A percentile compares a stretch with the other conserved stretches of the same genome.
Evolutionary conservation across 2,329 filamentous ascomycete species (phyloP).

Genomic region (Fusarium foetens): DNA sequence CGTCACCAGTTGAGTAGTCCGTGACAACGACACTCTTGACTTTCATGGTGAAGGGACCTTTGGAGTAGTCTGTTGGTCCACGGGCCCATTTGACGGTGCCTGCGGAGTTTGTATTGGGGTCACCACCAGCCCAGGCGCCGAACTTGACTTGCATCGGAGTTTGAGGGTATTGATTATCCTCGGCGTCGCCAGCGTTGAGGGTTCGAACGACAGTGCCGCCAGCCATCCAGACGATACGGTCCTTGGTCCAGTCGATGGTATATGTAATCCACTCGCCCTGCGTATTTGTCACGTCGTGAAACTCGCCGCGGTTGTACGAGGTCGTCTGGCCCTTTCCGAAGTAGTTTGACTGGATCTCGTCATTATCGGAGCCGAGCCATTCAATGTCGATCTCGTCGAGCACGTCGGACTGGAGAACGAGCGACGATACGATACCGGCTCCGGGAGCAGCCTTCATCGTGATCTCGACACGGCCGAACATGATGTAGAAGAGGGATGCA

Average conservation of each 20-base stretch:
- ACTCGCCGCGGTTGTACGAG: conserved; percentile 87
- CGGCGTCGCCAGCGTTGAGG: conserved; percentile 74
- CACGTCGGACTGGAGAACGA: conserved; percentile 89
- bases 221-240: conserved; percentile 88
- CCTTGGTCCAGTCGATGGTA: conserved; percentile 88
- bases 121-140: conserved; percentile 91
- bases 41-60: conserved; percentile 87
- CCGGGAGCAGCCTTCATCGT: conserved; percentile 88
- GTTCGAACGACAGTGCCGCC: conserved; percentile 81
- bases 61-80: conserved; percentile 83
- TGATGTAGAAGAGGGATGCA: conserved; percentile 94
- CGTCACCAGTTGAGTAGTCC: conserved; percentile 91
- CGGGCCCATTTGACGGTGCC: conserved; percentile 93
- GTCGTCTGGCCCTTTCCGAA: conserved; percentile 92
- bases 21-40: conserved; percentile 80
- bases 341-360: conserved; percentile 94
- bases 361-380: conserved; percentile 83
- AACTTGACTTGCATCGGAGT: conserved; percentile 95
- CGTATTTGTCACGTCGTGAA: conserved; percentile 74
- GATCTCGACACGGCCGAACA: conserved; percentile 94
- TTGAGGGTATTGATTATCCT: conserved; percentile 84
- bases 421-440: conserved; percentile 89
- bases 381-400: conserved; percentile 98
- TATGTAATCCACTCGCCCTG: conserved; percentile 86
- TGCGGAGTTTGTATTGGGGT: conserved; percentile 73